These are phyloP conservation scores for Boletus huronensis DNA, from an alignment of 768 basidiomycete species.

Conservation along the genomic window DNA sequence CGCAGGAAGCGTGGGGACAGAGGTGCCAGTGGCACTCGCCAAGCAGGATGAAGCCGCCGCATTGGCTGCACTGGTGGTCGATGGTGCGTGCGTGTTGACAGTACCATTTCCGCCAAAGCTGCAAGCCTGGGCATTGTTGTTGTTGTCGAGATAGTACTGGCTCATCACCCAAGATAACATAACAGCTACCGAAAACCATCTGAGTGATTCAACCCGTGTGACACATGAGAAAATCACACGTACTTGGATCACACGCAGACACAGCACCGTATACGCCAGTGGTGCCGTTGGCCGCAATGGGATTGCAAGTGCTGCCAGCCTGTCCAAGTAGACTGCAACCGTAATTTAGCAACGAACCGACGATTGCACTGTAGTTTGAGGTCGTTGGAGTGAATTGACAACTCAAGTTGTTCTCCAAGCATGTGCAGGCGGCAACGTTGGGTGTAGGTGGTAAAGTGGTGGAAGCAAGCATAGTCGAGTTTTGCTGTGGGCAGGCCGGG, in stretches of 20 bases:
- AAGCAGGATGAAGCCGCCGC: slow-evolving; percentile 66
- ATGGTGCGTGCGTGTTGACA: slow-evolving; percentile 54
- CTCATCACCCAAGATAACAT: slow-evolving; percentile 84
- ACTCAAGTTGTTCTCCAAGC: slow-evolving; percentile 61
- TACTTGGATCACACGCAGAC: slow-evolving; percentile 78
- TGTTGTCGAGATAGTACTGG: slow-evolving; percentile 65
- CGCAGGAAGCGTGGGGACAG: slow-evolving; percentile 53
- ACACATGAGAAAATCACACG: slow-evolving; percentile 22
- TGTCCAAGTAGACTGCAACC: slow-evolving; percentile 67
- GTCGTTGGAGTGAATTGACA: slow-evolving; percentile 71
- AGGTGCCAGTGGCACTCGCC: slow-evolving; percentile 57
- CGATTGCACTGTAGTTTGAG: slow-evolving; percentile 53
- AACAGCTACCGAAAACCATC: slow-evolving; percentile 44
- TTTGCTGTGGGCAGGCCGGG: slow-evolving; percentile 60
- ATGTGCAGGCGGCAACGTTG: slow-evolving; percentile 73
- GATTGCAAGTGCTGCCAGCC: slow-evolving; percentile 56
- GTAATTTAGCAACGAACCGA: slow-evolving; percentile 60
- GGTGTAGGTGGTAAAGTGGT: slow-evolving; percentile 80
- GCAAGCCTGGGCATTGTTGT: slow-evolving; percentile 60
- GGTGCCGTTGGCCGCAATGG: slow-evolving; percentile 69
- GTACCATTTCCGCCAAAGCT: slow-evolving; percentile 85
- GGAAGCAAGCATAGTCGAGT: slow-evolving; percentile 60
- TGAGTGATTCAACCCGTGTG: background rate
- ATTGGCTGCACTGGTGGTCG: slow-evolving; percentile 45
- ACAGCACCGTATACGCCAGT: slow-evolving; percentile 75